Conservation (phyloP, 768 basidiomycete genomes). For the Lactarius indigo region DNA sequence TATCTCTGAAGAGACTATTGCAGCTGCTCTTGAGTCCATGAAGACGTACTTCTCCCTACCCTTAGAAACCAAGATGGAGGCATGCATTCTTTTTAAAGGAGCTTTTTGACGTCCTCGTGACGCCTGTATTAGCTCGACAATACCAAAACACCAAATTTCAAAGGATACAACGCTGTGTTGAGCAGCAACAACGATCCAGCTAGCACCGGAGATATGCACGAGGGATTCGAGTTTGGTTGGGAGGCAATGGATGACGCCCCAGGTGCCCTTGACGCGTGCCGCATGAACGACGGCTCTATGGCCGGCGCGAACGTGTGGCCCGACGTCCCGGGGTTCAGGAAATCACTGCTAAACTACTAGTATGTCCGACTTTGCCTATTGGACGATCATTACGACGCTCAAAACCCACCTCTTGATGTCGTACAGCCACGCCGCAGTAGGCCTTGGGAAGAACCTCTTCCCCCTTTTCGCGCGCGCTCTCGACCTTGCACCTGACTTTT, state of each 20-base stretch:
- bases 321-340: constrained; percentile 53
- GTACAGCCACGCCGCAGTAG: constrained; percentile 48
- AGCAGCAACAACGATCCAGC: constrained; percentile 73
- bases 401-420: neutral
- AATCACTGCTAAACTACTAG: constrained; percentile 63
- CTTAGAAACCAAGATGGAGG: constrained; percentile 62
- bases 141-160: constrained; percentile 65
- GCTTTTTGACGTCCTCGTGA: neutral
- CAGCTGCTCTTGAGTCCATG: constrained; percentile 43
- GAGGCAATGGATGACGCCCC: constrained; percentile 43
- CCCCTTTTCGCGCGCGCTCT: constrained; percentile 70
- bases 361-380: constrained; percentile 34
- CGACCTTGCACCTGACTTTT: constrained; percentile 55
- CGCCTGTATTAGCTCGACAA: constrained; percentile 54
- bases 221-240: constrained; percentile 86
- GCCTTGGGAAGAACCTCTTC: constrained; percentile 55
- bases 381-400: neutral
- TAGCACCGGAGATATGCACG: constrained; percentile 84
- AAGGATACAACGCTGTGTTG: constrained; percentile 67
- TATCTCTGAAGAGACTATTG: constrained; percentile 52
- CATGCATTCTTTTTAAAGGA: constrained; percentile 27
- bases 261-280: constrained; percentile 30
- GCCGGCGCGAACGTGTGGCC: constrained; percentile 81
- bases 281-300: constrained; percentile 52
- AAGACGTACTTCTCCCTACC: constrained; percentile 68